Evolutionary conservation across 352 stramenopile genomes (phyloP), one percentile per base, ranked within the genome.

Genomic region (Phytophthora lateralis): DNA sequence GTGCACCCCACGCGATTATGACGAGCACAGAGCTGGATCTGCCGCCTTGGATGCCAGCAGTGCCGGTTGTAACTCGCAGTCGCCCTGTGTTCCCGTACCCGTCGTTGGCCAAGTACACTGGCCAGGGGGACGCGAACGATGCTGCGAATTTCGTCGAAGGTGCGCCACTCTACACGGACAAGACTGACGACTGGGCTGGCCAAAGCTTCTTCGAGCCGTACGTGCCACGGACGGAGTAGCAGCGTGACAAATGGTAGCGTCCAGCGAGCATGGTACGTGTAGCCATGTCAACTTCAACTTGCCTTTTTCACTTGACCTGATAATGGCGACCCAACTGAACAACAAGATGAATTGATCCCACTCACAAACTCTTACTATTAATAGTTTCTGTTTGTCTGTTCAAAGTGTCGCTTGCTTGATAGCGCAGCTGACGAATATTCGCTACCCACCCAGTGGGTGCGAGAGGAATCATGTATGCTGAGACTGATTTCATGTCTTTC

Each of bases 151-250:
- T 55, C 35, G 34, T 63, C n/a, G 50, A 68, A 6, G 60, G 66
- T 10, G 45, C 10, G 12, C 54, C 49, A 8, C 38, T 73, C 2
- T 70, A 70, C 55, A 63, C 65, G 7, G 56, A 55, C 32, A 58
- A 54, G 20, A 70, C 55, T 21, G 24, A 18, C 1, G 21, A 57
- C 9, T 74, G 66, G 60, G 60, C 53, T 21, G 60, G 60, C 14
- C 43, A 70, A 48, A 57, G 29, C 35, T 74, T 74, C 21, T 74
- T 74, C 60, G 54, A 70, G 39, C 43, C 60, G 0, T 73, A 66
- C 26, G 29, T 60, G 45, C 55, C 60, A 5, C 49, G 58, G 6
- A 32, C 20, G 4, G 49, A 55, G 12, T 66, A 60, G 17, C 15
- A 38, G 14, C 3, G 10, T 38, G 11, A 7, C n/a, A 37, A 37